phyloP scores from a whole-genome alignment of 164 flowering plant species.

The Vitis cinerea region DNA sequence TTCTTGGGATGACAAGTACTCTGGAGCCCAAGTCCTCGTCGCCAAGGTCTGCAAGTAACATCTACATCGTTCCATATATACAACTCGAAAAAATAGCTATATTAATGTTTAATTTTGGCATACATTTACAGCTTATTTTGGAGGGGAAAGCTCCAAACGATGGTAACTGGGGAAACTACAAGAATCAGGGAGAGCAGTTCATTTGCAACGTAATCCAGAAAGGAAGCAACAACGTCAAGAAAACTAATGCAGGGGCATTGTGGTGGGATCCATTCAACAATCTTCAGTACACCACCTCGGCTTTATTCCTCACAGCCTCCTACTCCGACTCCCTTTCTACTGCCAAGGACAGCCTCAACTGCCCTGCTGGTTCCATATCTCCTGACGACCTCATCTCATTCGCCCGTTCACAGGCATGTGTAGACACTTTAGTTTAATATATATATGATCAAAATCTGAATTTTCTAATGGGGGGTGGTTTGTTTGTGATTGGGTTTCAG shows the following conservation, averaged over 20 bases:
- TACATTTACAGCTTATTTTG: conserved; percentile 28
- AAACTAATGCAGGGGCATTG: conserved; percentile 41
- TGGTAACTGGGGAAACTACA: conserved; percentile 27
- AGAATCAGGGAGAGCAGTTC: conserved; percentile 45
- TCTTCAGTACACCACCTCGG: conserved; percentile 50
- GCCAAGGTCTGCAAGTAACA: conserved; percentile 33
- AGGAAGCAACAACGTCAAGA: conserved; percentile 40
- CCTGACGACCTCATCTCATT: conserved; percentile 29
- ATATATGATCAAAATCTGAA: too few species aligned
- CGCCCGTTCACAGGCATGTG: conserved; percentile 45
- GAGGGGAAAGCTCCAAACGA: conserved; percentile 22
- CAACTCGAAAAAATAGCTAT: too few species aligned
- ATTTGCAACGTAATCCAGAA: conserved; percentile 47
- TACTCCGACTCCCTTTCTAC: conserved; percentile 39
- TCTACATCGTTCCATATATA: neutral
- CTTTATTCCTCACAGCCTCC: conserved; percentile 28
- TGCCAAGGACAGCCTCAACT: conserved; percentile 20
- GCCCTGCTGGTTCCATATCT: conserved; percentile 25
- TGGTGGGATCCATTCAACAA: conserved; percentile 34
- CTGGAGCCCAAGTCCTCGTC: conserved; percentile 44
- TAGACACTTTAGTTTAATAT: too few species aligned
- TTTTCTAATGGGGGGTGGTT: too few species aligned
- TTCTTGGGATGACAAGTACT: conserved; percentile 61
- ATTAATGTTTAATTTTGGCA: neutral
- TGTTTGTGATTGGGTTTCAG: conserved; percentile 10